Evolutionary conservation across 176 grass and related monocot species (phyloP).

Genomic region (Zea mays): Zm-B73-REFERENCE-NAM-5.0 NC_050096.1:148778501-148779000

Average conservation of each 20-base stretch:
- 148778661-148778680: slow-evolving; percentile 25
- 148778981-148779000: slow-evolving; percentile 5
- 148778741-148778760: slow-evolving; percentile 77
- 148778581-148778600: slow-evolving; percentile 91
- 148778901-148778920: background rate
- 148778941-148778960: background rate
- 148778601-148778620: slow-evolving; percentile 65
- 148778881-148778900: background rate
- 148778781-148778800: slow-evolving; percentile 32
- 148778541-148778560: slow-evolving; percentile 18
- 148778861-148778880: too few species aligned
- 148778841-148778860: background rate
- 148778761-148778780: slow-evolving; percentile 75
- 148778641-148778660: slow-evolving; percentile 30
- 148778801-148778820: slow-evolving; percentile 3
- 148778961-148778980: background rate
- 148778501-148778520: background rate
- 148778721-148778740: slow-evolving; percentile 68
- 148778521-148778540: background rate
- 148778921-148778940: background rate
- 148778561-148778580: slow-evolving; percentile 34
- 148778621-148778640: slow-evolving; percentile 38
- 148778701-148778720: slow-evolving; percentile 60
- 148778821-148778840: background rate
- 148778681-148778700: slow-evolving; percentile 44